Evolutionary conservation across 2,329 filamentous ascomycete species (phyloP).

Genomic region (Cladorrhinum sp.): DNA sequence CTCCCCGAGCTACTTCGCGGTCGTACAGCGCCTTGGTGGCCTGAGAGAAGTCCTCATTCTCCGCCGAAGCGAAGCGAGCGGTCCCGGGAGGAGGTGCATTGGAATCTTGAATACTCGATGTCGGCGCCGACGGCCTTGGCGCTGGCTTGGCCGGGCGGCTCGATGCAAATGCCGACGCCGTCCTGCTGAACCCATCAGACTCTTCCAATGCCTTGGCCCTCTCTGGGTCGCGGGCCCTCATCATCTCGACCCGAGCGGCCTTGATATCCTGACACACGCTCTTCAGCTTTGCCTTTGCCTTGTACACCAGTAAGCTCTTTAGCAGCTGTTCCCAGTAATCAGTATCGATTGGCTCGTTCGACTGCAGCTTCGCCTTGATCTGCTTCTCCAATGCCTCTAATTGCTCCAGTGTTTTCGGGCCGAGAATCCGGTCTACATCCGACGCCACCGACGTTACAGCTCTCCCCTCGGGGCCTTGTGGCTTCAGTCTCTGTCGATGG

Average conservation of each 20-base stretch:
- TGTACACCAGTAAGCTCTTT: constrained; percentile 81
- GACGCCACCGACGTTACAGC: constrained; percentile 78
- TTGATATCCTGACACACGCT: constrained; percentile 75
- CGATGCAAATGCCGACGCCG: constrained; percentile 33
- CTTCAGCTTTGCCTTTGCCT: constrained; percentile 81
- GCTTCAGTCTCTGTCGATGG: constrained; percentile 62
- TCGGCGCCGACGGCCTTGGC: constrained; percentile 11
- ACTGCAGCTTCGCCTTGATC: constrained; percentile 79
- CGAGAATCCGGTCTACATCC: constrained; percentile 84
- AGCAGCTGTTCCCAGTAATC: constrained; percentile 98
- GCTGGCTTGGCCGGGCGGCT: constrained; percentile 24
- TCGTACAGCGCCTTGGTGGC: constrained; percentile 88
- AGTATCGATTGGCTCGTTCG: constrained; percentile 87
- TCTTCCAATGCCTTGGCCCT: constrained; percentile 52
- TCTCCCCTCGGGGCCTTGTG: constrained; percentile 62
- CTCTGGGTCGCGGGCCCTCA: constrained; percentile 65
- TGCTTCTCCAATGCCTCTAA: constrained; percentile 83
- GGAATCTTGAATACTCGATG: constrained; percentile 27
- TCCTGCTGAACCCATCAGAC: constrained; percentile 37
- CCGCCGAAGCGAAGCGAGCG: constrained; percentile 65
- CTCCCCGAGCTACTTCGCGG: constrained; percentile 83
- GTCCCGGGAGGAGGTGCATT: constrained; percentile 50
- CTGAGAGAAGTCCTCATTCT: constrained; percentile 78
- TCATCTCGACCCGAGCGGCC: constrained; percentile 61
- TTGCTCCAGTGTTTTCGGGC: constrained; percentile 81